Conservation (phyloP, 148 eudicot species). For the Persicaria maculosa region DNA sequence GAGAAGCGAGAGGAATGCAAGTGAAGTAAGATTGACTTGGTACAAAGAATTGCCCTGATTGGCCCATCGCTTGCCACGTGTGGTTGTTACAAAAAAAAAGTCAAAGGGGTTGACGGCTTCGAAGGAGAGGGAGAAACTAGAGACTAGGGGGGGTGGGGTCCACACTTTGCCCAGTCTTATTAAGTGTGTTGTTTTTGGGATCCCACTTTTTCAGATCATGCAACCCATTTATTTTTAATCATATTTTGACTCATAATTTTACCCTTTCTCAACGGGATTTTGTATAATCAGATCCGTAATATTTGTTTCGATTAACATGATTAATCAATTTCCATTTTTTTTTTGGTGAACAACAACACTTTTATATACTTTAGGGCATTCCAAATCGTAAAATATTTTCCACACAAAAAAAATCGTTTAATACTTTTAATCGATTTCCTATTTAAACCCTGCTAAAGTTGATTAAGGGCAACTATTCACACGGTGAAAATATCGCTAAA, state of each 20-base stretch:
- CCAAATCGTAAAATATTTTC: too few species aligned
- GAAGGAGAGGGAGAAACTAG: conserved; percentile 10
- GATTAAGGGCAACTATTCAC: too few species aligned
- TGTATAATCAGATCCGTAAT: neutral
- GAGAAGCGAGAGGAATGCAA: conserved; percentile 2
- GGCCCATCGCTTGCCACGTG: conserved; percentile 5
- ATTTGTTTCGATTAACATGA: too few species aligned
- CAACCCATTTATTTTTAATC: neutral
- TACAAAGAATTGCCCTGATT: neutral
- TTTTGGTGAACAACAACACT: too few species aligned
- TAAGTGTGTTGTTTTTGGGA: neutral
- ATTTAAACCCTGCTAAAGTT: too few species aligned
- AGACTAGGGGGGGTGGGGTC: neutral
- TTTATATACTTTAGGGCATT: too few species aligned
- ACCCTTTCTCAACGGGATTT: neutral
- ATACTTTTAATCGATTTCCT: too few species aligned
- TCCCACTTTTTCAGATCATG: conserved; percentile 8
- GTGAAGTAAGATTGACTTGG: conserved; percentile 10
- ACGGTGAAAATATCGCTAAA: too few species aligned
- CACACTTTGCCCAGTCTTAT: conserved; percentile 3
- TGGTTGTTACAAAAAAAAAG: neutral
- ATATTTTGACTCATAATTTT: too few species aligned
- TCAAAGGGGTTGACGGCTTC: conserved; percentile 5
- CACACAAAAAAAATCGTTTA: too few species aligned
- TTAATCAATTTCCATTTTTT: too few species aligned